phyloP scores from a whole-genome alignment of 768 basidiomycete genomes.

The Rhodotorula sphaerocarpa region DNA sequence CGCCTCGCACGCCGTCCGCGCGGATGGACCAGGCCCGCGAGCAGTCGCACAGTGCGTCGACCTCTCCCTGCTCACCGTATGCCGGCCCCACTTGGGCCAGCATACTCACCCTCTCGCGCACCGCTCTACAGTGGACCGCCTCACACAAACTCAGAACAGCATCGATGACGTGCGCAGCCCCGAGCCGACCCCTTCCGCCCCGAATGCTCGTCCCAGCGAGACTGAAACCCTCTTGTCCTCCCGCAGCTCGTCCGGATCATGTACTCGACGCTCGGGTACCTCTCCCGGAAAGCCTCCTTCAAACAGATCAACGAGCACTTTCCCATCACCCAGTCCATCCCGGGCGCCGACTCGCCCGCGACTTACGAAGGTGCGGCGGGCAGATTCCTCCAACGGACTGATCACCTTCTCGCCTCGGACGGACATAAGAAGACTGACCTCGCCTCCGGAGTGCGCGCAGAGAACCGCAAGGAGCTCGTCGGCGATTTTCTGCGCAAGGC shows the following conservation, averaged over 20 bases:
- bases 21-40: constrained; percentile 11
- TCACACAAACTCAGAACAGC: constrained; percentile 89
- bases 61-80: neutral
- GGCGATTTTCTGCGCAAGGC: constrained; percentile 74
- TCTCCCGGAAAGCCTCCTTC: constrained; percentile 67
- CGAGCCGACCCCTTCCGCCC: neutral
- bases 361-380: constrained; percentile 10
- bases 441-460: constrained; percentile 46
- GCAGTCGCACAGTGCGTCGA: constrained; percentile 18
- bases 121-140: constrained; percentile 69
- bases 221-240: too few species aligned
- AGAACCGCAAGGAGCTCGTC: constrained; percentile 75
- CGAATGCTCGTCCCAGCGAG: too few species aligned
- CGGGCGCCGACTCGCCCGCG: constrained; percentile 46
- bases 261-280: constrained; percentile 70
- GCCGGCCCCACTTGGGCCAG: too few species aligned
- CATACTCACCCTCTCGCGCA: too few species aligned
- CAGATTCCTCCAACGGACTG: neutral
- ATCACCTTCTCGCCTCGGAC: neutral
- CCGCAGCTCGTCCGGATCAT: constrained; percentile 77
- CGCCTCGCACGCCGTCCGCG: neutral
- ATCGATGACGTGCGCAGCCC: constrained; percentile 64
- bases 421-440: too few species aligned
- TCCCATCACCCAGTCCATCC: constrained; percentile 74
- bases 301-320: constrained; percentile 66